These are phyloP conservation scores for Endothia cerciana DNA, from an alignment of 2,329 filamentous ascomycete species.

Conservation along the genomic window DNA sequence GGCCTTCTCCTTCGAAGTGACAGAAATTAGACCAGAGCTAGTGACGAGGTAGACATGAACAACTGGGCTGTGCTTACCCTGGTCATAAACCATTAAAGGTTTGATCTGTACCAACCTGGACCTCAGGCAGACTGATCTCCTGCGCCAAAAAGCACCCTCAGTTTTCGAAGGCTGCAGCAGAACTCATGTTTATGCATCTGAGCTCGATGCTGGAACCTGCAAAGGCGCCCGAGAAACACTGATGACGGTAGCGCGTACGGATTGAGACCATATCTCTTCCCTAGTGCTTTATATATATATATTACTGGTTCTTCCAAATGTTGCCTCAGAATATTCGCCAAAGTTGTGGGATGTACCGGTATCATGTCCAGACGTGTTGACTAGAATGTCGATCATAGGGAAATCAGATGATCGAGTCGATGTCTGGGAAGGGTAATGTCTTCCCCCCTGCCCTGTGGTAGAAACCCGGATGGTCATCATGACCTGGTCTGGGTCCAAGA, in stretches of 20 bases:
- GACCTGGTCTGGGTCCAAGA: not conserved
- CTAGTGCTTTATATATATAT: not conserved
- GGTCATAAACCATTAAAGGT: not conserved
- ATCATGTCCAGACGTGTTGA: not conserved
- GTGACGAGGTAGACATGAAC: not conserved
- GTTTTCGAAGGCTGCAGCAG: too few species aligned
- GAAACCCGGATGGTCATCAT: constrained; percentile 6
- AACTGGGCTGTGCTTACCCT: not conserved
- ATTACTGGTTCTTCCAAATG: not conserved
- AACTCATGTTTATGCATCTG: too few species aligned
- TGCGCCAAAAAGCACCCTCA: too few species aligned
- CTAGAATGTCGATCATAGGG: not conserved
- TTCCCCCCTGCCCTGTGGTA: constrained; percentile 15
- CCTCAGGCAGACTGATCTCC: not conserved
- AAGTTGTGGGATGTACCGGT: not conserved
- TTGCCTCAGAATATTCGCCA: not conserved
- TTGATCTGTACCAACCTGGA: not conserved
- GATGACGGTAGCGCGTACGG: not conserved
- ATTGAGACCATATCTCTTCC: not conserved
- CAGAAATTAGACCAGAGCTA: not conserved
- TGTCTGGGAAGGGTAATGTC: constrained; percentile 9
- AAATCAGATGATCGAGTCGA: constrained; percentile 13
- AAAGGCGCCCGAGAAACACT: too few species aligned
- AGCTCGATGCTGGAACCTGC: too few species aligned
- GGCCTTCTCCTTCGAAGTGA: not conserved